Evolutionary conservation across 2,329 filamentous ascomycete genomes (phyloP), one percentile per base, ranked within the genome.

Genomic region (Talaromyces sp.): DNA sequence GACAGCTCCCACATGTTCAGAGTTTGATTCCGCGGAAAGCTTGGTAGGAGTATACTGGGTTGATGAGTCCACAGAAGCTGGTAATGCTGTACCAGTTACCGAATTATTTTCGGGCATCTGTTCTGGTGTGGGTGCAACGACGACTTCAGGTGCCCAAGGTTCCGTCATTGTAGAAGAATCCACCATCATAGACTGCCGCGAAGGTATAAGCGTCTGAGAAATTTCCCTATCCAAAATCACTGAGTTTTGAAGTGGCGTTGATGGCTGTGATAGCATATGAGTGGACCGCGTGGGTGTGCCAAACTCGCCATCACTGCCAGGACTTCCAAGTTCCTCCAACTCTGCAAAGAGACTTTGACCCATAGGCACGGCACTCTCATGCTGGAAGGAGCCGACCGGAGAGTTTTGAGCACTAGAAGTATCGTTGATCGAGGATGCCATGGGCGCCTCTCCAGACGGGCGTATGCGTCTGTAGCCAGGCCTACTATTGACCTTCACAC

Each of bases 261-360:
- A 79, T 9, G 69, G 63, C 38, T 69, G 70, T 9, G 77, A 77
- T 46, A 65, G 63, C 21, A 70, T 64, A 52, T 71, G 70, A 14
- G 58, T 55, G 10, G 61, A 69, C 57, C 70, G 61, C 76, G 80
- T 58, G 21, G 74, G 70, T 38, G 71, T 71, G 21, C 71, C 75
- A 59, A 77, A 80, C 27, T 89, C 87, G 63, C 89, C 88, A 62
- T 91, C 89, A 64, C 91, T 90, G 66, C 89, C 88, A 64, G 70
- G 80, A 60, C 86, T 86, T 63, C 86, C 88, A 50, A 97, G 79
- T 65, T 91, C 90, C 58, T 89, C 91, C 49, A 99, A 83, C 75
- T 99, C 95, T 46, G 92, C 92, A 72, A 95, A 96, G 56, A 99
- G 80, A 69, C 89, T 98, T 78, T 96, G 90, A 17, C 85, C 83